phyloP scores from a whole-genome alignment of 305 asterid genomes.

The Withania somnifera region DNA sequence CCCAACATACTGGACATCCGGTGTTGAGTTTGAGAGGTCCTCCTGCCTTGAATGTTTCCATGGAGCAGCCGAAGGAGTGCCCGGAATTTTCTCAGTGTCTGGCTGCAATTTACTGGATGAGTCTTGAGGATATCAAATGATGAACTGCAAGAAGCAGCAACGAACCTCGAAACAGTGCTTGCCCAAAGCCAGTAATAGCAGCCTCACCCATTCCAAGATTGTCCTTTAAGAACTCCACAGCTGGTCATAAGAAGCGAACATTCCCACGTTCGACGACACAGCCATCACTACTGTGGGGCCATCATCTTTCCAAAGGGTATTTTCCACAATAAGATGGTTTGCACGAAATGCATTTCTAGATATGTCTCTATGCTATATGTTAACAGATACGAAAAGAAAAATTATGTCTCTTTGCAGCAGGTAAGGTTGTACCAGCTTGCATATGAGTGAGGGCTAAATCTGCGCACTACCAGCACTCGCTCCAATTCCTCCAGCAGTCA shows the following conservation, averaged over 20 bases:
- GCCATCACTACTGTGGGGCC: slow-evolving; percentile 80
- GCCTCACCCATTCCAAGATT: slow-evolving; percentile 53
- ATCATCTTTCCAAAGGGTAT: slow-evolving; percentile 90
- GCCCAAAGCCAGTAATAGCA: slow-evolving; percentile 47
- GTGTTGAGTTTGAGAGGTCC: slow-evolving; percentile 68
- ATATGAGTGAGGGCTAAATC: too few relatives aligned
- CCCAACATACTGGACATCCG: slow-evolving; percentile 83
- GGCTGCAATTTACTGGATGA: slow-evolving; percentile 88
- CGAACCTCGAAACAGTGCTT: slow-evolving; percentile 63
- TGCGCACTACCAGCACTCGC: too few relatives aligned
- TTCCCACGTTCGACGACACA: slow-evolving; percentile 85
- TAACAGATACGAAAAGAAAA: too few relatives aligned
- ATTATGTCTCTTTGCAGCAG: slow-evolving; percentile 10
- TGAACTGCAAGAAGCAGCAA: slow-evolving; percentile 73
- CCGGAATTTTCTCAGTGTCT: slow-evolving; percentile 57
- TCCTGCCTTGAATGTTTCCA: slow-evolving; percentile 52
- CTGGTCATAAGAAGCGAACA: slow-evolving; percentile 91
- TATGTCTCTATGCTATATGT: slow-evolving; percentile 39
- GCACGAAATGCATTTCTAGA: slow-evolving; percentile 75
- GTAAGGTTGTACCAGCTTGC: slow-evolving; percentile 88
- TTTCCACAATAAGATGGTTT: slow-evolving; percentile 53
- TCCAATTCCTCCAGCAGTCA: too few relatives aligned
- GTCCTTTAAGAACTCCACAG: slow-evolving; percentile 63
- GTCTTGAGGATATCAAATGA: slow-evolving; percentile 75
- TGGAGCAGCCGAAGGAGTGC: slow-evolving; percentile 51